Evolutionary conservation across 306 rosid species (phyloP).

Genomic region (Macrotyloma uniflorum): DNA sequence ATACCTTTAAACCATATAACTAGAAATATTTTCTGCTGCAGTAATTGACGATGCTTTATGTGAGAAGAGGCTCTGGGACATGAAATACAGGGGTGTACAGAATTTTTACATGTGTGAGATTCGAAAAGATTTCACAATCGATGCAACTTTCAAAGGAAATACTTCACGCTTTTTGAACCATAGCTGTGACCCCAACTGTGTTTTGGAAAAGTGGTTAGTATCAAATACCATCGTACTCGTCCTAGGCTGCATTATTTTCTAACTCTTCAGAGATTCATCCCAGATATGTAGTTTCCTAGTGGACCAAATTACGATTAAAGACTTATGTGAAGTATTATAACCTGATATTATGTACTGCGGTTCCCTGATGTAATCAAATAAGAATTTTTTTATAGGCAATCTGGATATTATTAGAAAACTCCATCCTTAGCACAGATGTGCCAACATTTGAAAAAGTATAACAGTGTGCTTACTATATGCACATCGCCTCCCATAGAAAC

Average conservation of each 20-base stretch:
- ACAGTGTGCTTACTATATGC: background rate
- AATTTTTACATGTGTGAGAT: conserved; percentile 96
- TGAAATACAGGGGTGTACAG: conserved; percentile 74
- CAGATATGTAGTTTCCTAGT: background rate
- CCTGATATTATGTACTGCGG: background rate
- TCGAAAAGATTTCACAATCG: conserved; percentile 92
- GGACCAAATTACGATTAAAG: background rate
- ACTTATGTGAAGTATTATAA: background rate
- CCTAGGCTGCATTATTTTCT: conserved; percentile 4
- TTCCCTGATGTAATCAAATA: background rate
- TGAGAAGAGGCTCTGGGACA: conserved; percentile 89
- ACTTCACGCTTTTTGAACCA: conserved; percentile 86
- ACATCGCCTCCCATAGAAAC: too few relatives aligned
- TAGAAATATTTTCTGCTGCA: conserved; percentile 48
- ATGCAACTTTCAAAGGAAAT: conserved; percentile 95
- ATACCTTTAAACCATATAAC: conserved; percentile 19
- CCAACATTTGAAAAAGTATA: background rate
- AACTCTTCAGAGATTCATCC: conserved; percentile 1
- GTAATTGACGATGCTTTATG: conserved; percentile 88
- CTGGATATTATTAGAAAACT: background rate
- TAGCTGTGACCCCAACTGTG: conserved; percentile 91
- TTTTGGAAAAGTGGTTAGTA: conserved; percentile 91
- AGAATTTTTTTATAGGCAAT: background rate
- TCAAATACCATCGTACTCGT: conserved; percentile 2
- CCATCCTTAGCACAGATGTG: background rate